Conservation (phyloP, 768 basidiomycete genomes). For the Podaxis mareebaensis region DNA sequence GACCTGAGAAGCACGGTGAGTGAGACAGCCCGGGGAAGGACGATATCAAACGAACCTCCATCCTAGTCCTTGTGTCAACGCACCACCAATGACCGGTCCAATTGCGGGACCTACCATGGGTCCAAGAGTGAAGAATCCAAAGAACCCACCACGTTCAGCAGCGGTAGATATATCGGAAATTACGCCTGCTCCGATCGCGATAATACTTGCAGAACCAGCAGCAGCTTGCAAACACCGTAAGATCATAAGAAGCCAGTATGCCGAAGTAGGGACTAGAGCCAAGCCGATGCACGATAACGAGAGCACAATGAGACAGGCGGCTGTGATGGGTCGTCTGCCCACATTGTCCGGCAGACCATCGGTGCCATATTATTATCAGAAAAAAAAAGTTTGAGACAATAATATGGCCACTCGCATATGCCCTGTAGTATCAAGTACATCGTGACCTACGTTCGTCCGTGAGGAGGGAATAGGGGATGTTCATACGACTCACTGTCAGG, state of each 20-base stretch:
- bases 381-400: not conserved
- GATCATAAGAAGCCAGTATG: constrained; percentile 78
- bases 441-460: constrained; percentile 42
- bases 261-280: constrained; percentile 49
- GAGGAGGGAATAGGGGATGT: not conserved
- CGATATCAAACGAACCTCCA: constrained; percentile 51
- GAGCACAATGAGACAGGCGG: constrained; percentile 64
- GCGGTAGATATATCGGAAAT: constrained; percentile 76
- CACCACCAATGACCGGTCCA: constrained; percentile 63
- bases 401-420: constrained; percentile 40
- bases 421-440: constrained; percentile 75
- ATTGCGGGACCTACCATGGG: constrained; percentile 70
- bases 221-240: constrained; percentile 80
- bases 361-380: constrained; percentile 42
- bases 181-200: constrained; percentile 77
- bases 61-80: constrained; percentile 54
- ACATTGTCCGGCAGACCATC: constrained; percentile 68
- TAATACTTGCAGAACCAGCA: constrained; percentile 77
- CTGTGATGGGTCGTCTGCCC: constrained; percentile 65
- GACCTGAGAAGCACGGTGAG: constrained; percentile 34
- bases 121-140: constrained; percentile 65
- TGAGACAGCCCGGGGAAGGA: not conserved
- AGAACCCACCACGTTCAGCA: constrained; percentile 73
- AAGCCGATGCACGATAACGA: constrained; percentile 65
- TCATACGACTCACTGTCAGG: constrained; percentile 51